Evolutionary conservation across 2,329 filamentous ascomycete species (phyloP).

Genomic region (Fusarium newnesense): DNA sequence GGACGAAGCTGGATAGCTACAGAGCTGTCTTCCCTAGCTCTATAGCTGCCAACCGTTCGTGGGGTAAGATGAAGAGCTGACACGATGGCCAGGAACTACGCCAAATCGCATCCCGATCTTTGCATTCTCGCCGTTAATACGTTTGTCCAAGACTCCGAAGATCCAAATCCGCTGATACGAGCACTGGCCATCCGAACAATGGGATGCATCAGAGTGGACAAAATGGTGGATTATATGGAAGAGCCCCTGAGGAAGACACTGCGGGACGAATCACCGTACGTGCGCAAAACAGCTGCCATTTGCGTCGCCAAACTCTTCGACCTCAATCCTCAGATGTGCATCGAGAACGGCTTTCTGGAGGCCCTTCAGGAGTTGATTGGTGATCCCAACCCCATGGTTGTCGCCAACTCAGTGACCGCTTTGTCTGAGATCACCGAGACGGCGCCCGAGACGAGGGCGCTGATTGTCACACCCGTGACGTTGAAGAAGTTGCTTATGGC

Average conservation of each 20-base stretch:
- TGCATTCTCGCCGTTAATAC: constrained; percentile 99
- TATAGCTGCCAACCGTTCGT: constrained; percentile 5
- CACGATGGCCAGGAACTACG: constrained; percentile 82
- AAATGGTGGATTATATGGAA: constrained; percentile 99
- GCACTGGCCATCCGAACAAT: constrained; percentile 97
- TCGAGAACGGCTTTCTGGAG: constrained; percentile 97
- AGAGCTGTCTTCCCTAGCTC: neutral
- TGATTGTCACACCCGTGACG: constrained; percentile 82
- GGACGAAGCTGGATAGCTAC: neutral
- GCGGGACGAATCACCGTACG: constrained; percentile 96
- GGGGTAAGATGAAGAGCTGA: constrained; percentile 19
- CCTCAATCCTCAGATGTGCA: constrained; percentile 88
- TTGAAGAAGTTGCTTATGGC: constrained; percentile 97
- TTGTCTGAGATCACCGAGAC: constrained; percentile 91
- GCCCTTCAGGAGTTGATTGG: constrained; percentile 94
- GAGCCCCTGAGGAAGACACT: constrained; percentile 95
- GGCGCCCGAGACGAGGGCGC: constrained; percentile 87
- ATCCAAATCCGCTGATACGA: constrained; percentile 94
- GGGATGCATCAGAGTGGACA: constrained; percentile 98
- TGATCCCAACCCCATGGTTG: constrained; percentile 98
- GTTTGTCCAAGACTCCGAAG: constrained; percentile 98
- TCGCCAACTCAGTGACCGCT: constrained; percentile 95
- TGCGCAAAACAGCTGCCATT: constrained; percentile 96
- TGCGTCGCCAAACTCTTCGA: constrained; percentile 99
- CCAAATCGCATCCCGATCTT: constrained; percentile 97